These are phyloP conservation scores for Pythium grandisporangium DNA, from an alignment of 352 stramenopile species.

Conservation along the genomic window DNA sequence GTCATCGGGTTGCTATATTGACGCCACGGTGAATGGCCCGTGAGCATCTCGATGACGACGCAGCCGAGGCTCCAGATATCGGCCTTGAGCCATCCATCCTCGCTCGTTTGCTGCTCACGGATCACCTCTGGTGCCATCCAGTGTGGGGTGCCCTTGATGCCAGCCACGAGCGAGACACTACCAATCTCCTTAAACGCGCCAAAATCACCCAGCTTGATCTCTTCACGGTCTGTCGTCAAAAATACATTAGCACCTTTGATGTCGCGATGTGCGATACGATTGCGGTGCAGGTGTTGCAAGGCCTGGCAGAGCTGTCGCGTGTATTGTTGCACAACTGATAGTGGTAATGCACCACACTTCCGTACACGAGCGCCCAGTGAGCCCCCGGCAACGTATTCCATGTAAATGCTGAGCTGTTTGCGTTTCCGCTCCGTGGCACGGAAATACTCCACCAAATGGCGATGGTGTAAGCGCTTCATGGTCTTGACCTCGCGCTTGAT, in stretches of 20 bases:
- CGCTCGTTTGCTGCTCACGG: constrained; percentile 30
- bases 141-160: constrained; percentile 83
- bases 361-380: constrained; percentile 59
- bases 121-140: constrained; percentile 93
- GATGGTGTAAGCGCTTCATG: constrained; percentile 54
- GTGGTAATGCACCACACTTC: constrained; percentile 25
- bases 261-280: constrained; percentile 84
- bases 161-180: constrained; percentile 52
- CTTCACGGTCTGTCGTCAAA: constrained; percentile 18
- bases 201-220: constrained; percentile 75
- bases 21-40: constrained; percentile 81
- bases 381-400: constrained; percentile 82
- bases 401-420: constrained; percentile 68
- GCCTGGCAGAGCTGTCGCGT: constrained; percentile 75
- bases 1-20: constrained; percentile 86
- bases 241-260: constrained; percentile 86
- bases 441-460: constrained; percentile 54
- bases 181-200: constrained; percentile 68
- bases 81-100: constrained; percentile 79
- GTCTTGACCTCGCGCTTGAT: constrained; percentile 61
- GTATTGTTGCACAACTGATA: constrained; percentile 46
- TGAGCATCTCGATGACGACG: constrained; percentile 91
- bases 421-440: constrained; percentile 50
- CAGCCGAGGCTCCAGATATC: constrained; percentile 93
- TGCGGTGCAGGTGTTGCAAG: constrained; percentile 79